Conservation (phyloP, 257 asterid genomes). For the Avicennia marina region DNA sequence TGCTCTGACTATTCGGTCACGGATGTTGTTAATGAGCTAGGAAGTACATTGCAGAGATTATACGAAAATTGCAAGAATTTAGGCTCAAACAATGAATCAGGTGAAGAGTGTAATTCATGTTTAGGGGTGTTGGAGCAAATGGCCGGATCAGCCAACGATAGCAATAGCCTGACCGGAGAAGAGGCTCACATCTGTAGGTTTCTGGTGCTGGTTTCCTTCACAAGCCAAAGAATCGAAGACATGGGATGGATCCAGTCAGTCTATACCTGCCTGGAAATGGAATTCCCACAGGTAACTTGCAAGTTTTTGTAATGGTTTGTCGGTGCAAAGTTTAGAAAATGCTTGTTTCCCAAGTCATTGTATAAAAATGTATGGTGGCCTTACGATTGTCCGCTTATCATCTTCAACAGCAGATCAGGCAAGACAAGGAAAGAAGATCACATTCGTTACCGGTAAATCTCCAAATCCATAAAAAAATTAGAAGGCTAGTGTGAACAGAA, state of each 20-base stretch:
- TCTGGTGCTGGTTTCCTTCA: slow-evolving; percentile 40
- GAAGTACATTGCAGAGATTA: slow-evolving; percentile 27
- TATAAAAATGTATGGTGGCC: not conserved
- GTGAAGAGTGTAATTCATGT: slow-evolving; percentile 40
- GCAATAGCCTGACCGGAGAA: slow-evolving; percentile 7
- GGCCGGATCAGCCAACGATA: slow-evolving; percentile 8
- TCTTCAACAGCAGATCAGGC: slow-evolving; percentile 30
- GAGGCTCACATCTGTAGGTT: slow-evolving; percentile 44
- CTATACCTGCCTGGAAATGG: slow-evolving; percentile 45
- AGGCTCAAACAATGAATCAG: slow-evolving; percentile 25
- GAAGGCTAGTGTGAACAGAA: not conserved
- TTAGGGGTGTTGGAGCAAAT: slow-evolving; percentile 37
- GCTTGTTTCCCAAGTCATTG: no score
- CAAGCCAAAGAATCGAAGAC: slow-evolving; percentile 43
- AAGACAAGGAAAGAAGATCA: slow-evolving; percentile 16
- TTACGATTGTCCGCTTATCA: not conserved
- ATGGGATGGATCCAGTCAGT: slow-evolving; percentile 41
- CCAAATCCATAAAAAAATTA: not conserved
- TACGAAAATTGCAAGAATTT: slow-evolving; percentile 35
- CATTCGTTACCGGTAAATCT: slow-evolving; percentile 27
- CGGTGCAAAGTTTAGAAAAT: no score
- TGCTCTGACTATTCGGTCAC: slow-evolving; percentile 50
- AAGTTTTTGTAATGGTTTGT: no score
- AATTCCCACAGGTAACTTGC: slow-evolving; percentile 34
- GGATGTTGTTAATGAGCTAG: slow-evolving; percentile 34